Percentiles rank a stretch among this genome's conserved stretches.
phyloP scores from a whole-genome alignment of 768 basidiomycete species.

The Termitomyces sp. region DNA sequence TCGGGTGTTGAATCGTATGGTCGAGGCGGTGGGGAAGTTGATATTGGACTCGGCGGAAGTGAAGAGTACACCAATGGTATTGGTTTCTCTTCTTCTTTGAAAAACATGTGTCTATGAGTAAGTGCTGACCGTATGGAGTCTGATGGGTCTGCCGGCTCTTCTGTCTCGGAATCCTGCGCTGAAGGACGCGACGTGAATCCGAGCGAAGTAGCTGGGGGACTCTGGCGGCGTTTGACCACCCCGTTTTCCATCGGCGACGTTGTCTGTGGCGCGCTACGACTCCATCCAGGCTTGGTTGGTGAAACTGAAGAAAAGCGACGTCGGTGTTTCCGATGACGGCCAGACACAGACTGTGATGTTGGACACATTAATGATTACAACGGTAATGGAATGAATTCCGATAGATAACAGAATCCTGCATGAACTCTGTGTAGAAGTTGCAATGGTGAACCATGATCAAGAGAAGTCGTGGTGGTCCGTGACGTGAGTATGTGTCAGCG shows the following conservation, averaged over 20 bases:
- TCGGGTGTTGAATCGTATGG: conserved; percentile 25
- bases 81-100: conserved; percentile 19
- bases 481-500: conserved; percentile 2
- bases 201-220: conserved; percentile 22
- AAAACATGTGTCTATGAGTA: conserved; percentile 14
- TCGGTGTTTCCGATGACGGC: conserved; percentile 26
- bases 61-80: conserved; percentile 63
- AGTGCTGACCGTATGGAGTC: conserved; percentile 13
- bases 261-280: conserved; percentile 22
- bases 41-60: conserved; percentile 69
- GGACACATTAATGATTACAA: not conserved
- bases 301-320: conserved; percentile 31
- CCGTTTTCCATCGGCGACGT: conserved; percentile 12
- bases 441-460: no score
- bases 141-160: conserved; percentile 18
- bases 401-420: not conserved
- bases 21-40: conserved; percentile 37
- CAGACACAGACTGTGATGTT: not conserved
- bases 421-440: not conserved
- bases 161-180: conserved; percentile 24
- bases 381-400: not conserved
- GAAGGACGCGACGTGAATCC: conserved; percentile 18
- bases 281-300: conserved; percentile 20
- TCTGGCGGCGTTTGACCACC: conserved; percentile 17
- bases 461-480: not conserved